Evolutionary conservation across 805 yeast genomes (phyloP).

Genomic region (Starmerella ratchasimensis): DNA sequence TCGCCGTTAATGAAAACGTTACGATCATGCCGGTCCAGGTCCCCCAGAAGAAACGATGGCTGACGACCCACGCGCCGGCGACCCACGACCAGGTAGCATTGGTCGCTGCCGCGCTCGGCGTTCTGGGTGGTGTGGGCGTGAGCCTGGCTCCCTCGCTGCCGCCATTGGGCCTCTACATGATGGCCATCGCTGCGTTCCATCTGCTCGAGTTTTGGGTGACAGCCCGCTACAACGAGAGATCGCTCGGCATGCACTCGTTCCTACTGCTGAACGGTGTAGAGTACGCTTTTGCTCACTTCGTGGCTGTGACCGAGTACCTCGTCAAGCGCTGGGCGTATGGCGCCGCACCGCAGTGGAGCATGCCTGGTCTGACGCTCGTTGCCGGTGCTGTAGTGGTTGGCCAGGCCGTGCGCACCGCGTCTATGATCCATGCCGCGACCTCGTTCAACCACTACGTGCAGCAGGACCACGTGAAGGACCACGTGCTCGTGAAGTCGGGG

Average conservation of each 20-base stretch:
- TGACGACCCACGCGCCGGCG: slow-evolving; percentile 17
- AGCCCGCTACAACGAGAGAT: slow-evolving; percentile 52
- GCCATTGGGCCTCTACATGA: slow-evolving; percentile 36
- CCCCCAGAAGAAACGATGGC: slow-evolving; percentile 1
- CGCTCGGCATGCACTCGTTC: slow-evolving; percentile 58
- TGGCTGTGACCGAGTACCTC: slow-evolving; percentile 40
- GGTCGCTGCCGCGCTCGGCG: slow-evolving; percentile 24
- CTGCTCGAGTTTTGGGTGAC: slow-evolving; percentile 72
- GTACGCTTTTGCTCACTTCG: slow-evolving; percentile 43
- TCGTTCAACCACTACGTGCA: slow-evolving; percentile 78
- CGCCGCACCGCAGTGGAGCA: slow-evolving; percentile 28
- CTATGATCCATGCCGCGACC: slow-evolving; percentile 79
- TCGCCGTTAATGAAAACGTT: slow-evolving; percentile 1
- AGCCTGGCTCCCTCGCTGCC: not conserved
- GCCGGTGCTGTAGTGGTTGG: slow-evolving; percentile 39
- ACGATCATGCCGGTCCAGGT: not conserved
- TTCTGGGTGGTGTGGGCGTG: slow-evolving; percentile 17
- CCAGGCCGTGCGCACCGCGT: slow-evolving; percentile 52
- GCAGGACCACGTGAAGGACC: slow-evolving; percentile 37
- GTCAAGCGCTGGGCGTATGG: slow-evolving; percentile 30
- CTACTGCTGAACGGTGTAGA: slow-evolving; percentile 48
- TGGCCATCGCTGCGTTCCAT: slow-evolving; percentile 52
- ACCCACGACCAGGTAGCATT: slow-evolving; percentile 23
- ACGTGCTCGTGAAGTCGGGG: slow-evolving; percentile 59
- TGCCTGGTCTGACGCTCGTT: slow-evolving; percentile 33